Base-by-base conservation (phyloP, 768 basidiomycete species). In the Podaxis sp. region DNA sequence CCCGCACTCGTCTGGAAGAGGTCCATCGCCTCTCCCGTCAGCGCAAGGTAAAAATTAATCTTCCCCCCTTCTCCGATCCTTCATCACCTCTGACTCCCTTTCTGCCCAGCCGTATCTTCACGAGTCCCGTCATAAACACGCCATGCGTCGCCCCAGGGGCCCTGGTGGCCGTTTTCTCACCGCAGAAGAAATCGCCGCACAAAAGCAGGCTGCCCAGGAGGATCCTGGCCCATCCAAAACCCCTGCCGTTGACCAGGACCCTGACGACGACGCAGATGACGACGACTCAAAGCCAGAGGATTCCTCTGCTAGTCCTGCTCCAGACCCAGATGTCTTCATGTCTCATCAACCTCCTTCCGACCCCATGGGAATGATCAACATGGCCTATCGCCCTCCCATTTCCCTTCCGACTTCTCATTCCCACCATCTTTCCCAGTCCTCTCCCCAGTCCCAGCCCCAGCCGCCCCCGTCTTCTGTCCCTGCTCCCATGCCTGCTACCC, bases 121-220 rank as follows among this genome's bases (percentile, higher is more conserved):
- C 67, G 97, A 99, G 73, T 96, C 94, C 7, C 88, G 97, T 51
- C 97, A 99, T 79, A 93, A 94, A 67, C 97, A 99, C 77, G 97
- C 97, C 36, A 96, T 98, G 90, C 89, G 95, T 51, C 87, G 97
- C 19, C 97, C 97, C 15, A 85, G 97, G 61, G 97, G 97, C 4
- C 96, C 97, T 24, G 97, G 97, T 11, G 97, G 97, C 24, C 88
- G 97, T 48, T 99, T 99, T 79, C 87, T 99, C 70, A 99, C 96
- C 7, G 93, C 95, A 56, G 94, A 95, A 19, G 96, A 99, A 75
- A 95, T 96, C 53, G 92, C 92, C 0, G 90, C 92, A 0, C 90
- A 92, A 71, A 90, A 90, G 67, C 76, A 79, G 12, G 66, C 74
- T 3, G 74, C 77, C 24, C 69, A 70, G 33, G 73, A 71, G 19